Conservation (phyloP, 495 filamentous ascomycete species). For the Penicillium bovifimosum region DNA sequence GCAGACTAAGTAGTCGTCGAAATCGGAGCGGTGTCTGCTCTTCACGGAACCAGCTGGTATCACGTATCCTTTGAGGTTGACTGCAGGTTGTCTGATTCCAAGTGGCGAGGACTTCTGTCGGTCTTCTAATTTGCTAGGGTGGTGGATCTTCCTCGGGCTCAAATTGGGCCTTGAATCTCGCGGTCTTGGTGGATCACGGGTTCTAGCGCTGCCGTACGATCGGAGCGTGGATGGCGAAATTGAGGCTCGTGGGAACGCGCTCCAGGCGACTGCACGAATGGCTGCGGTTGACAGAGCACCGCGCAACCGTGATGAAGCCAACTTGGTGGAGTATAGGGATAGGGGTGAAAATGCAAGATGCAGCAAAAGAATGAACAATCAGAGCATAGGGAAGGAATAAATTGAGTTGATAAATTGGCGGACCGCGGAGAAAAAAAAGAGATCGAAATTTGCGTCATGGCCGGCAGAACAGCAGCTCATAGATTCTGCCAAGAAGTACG, state of each 20-base stretch:
- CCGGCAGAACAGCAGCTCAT: not conserved
- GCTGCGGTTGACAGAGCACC: conserved; percentile 29
- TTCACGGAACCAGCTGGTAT: conserved; percentile 2
- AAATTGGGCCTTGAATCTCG: not conserved
- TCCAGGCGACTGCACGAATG: conserved; percentile 22
- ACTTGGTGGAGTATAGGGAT: conserved; percentile 23
- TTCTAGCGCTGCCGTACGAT: conserved; percentile 9
- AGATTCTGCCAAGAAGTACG: not conserved
- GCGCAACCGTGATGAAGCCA: conserved; percentile 38
- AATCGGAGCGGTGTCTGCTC: not conserved
- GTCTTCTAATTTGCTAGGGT: not conserved
- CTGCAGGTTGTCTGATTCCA: not conserved
- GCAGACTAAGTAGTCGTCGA: conserved; percentile 25
- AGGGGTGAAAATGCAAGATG: not conserved
- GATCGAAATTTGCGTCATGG: conserved; percentile 1
- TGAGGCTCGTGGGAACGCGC: conserved; percentile 10
- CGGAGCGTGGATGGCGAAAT: conserved; percentile 5
- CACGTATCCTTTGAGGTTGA: conserved; percentile 7
- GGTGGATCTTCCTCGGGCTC: not conserved
- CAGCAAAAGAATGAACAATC: not conserved
- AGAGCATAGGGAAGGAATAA: not conserved
- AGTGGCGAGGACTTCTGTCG: not conserved
- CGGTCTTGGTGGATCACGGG: not conserved
- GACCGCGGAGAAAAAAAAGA: not conserved
- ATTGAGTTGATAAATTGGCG: not conserved